phyloP scores from a whole-genome alignment of 768 basidiomycete genomes.

The Psilocybe azurescens region DNA sequence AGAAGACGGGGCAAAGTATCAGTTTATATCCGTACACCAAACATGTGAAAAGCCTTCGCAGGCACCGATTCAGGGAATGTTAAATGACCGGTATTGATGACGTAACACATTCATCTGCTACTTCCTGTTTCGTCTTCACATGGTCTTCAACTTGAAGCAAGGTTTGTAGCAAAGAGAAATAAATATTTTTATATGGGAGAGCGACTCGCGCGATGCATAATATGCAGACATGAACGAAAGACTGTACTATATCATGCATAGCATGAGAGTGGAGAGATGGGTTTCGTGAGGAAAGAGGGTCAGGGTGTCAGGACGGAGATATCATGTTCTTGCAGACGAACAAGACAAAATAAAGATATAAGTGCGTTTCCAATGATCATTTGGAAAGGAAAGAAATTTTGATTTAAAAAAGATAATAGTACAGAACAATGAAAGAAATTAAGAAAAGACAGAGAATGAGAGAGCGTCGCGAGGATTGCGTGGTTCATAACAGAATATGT shows the following conservation, averaged over 20 bases:
- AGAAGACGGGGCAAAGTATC: conserved; percentile 4
- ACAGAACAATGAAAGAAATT: conserved; percentile 19
- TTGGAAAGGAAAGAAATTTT: conserved; percentile 18
- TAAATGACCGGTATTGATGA: conserved; percentile 12
- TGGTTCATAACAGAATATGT: conserved; percentile 15
- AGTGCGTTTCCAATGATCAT: background rate
- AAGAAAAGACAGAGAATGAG: conserved; percentile 23
- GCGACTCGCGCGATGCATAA: conserved; percentile 41
- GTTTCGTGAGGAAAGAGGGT: conserved; percentile 31
- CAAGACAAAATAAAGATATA: conserved; percentile 8
- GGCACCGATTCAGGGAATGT: conserved; percentile 1
- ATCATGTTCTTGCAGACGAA: conserved; percentile 12
- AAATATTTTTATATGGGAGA: conserved; percentile 32
- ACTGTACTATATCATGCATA: conserved; percentile 33
- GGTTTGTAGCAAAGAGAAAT: background rate
- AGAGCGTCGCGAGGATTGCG: conserved; percentile 23
- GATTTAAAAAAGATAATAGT: conserved; percentile 19
- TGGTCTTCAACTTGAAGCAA: background rate
- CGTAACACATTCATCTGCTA: conserved; percentile 1
- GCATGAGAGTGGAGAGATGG: conserved; percentile 25
- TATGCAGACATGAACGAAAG: conserved; percentile 35
- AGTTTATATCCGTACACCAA: conserved; percentile 10
- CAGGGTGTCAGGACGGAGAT: conserved; percentile 11
- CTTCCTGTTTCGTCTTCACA: background rate
- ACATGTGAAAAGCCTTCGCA: conserved; percentile 16